Evolutionary conservation across 768 basidiomycete species (phyloP).

Genomic region (Sarcomyxa edulis): DNA sequence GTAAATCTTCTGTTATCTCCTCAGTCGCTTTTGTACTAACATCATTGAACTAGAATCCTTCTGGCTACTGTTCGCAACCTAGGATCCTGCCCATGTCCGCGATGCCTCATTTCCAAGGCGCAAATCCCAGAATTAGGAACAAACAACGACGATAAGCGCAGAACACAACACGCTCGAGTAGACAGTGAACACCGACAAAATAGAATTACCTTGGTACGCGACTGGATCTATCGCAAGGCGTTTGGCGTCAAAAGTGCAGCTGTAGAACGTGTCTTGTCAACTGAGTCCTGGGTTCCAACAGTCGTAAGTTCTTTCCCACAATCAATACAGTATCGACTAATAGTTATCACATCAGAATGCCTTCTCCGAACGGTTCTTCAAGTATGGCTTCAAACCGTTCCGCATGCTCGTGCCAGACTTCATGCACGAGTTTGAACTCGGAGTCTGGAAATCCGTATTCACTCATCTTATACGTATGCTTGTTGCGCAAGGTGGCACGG

Average conservation of each 20-base stretch:
- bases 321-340: no score
- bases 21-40: constrained; percentile 3
- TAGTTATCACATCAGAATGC: constrained; percentile 18
- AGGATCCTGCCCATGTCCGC: constrained; percentile 22
- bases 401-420: constrained; percentile 38
- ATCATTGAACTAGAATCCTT: constrained; percentile 14
- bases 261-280: constrained; percentile 2
- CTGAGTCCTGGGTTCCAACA: constrained; percentile 7
- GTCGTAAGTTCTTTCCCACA: constrained; percentile 6
- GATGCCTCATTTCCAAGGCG: constrained; percentile 16
- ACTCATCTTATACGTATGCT: constrained; percentile 29
- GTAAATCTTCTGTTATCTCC: constrained; percentile 13
- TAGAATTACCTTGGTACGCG: constrained; percentile 1
- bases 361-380: constrained; percentile 20
- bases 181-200: constrained; percentile 1
- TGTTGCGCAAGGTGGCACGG: constrained; percentile 15
- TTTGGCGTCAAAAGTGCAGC: background rate
- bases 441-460: constrained; percentile 21
- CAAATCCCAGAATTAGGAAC: constrained; percentile 23
- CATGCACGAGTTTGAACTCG: constrained; percentile 22
- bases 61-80: constrained; percentile 14
- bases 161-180: background rate
- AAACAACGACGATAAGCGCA: constrained; percentile 9
- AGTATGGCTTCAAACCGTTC: constrained; percentile 28
- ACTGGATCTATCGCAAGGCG: constrained; percentile 5